These are phyloP conservation scores for Pyricularia grisea DNA, from an alignment of 2,329 filamentous ascomycete species.

Conservation along the genomic window DNA sequence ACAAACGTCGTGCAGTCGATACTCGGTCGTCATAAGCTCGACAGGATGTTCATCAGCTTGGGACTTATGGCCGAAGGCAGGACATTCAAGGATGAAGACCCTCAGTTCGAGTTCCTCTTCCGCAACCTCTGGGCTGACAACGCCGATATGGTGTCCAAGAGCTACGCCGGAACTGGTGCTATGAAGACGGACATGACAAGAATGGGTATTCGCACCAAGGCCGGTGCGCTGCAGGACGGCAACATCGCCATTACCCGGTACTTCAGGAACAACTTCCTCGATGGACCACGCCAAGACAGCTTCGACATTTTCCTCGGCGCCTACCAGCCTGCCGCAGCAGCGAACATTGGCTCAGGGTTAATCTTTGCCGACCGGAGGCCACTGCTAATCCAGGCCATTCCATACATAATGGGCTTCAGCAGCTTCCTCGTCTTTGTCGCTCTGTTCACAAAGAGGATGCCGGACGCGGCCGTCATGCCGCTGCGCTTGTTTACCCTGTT, in stretches of 20 bases:
- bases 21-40: conserved; percentile 81
- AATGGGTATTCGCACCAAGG: conserved; percentile 80
- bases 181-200: conserved; percentile 97
- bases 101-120: conserved; percentile 80
- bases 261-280: conserved; percentile 85
- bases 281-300: conserved; percentile 88
- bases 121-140: conserved; percentile 98
- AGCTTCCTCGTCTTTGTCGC: conserved; percentile 74
- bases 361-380: conserved; percentile 82
- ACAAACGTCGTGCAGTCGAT: conserved; percentile 98
- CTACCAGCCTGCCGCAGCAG: conserved; percentile 64
- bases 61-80: conserved; percentile 71
- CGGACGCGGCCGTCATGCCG: conserved; percentile 69
- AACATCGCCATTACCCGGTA: conserved; percentile 86
- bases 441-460: conserved; percentile 59
- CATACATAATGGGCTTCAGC: conserved; percentile 81
- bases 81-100: conserved; percentile 66
- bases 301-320: conserved; percentile 90
- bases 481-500: conserved; percentile 74
- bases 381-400: conserved; percentile 82
- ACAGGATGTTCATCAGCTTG: conserved; percentile 78
- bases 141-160: conserved; percentile 84
- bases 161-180: conserved; percentile 92
- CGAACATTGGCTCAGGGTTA: conserved; percentile 48
- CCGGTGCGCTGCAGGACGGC: conserved; percentile 76